Evolutionary conservation across 163 green algal genomes (phyloP).

Genomic region (Scenedesmus sp.): DNA sequence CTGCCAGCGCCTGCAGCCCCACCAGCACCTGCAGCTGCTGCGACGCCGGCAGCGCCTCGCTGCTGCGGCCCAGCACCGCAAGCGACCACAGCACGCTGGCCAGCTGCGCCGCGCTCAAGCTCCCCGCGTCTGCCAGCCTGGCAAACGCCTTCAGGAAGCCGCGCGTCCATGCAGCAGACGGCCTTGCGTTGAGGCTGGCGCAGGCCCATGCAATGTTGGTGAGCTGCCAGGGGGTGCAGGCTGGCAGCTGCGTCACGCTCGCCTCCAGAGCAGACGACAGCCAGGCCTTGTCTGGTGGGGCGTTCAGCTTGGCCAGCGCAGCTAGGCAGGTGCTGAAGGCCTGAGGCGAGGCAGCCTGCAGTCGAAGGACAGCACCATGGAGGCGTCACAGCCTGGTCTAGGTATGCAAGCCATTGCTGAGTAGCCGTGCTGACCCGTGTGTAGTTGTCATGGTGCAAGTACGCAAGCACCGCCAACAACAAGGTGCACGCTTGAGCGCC

Average conservation of each 20-base stretch:
- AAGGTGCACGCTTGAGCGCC: too few species aligned
- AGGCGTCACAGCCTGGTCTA: too few species aligned
- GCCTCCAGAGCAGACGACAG: not conserved
- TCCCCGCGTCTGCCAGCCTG: not conserved
- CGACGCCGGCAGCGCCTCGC: not conserved
- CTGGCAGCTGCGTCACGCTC: not conserved
- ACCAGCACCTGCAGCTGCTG: constrained; percentile 41
- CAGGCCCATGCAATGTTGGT: constrained; percentile 32
- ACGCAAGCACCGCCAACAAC: too few species aligned
- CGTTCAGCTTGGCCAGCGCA: constrained; percentile 1
- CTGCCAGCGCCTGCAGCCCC: constrained; percentile 4
- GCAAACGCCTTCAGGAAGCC: not conserved
- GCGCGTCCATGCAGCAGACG: not conserved
- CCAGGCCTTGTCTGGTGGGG: not conserved
- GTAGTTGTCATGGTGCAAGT: too few species aligned
- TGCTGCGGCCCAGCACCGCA: not conserved
- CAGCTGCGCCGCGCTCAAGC: constrained; percentile 29
- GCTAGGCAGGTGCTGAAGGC: constrained; percentile 36
- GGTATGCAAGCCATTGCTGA: too few species aligned
- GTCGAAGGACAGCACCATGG: not conserved
- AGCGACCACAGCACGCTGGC: constrained; percentile 32
- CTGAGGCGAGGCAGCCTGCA: not conserved
- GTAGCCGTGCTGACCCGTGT: too few species aligned
- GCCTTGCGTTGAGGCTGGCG: constrained; percentile 2
- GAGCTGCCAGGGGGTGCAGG: constrained; percentile 30